These are phyloP conservation scores for Luvunga scandens DNA, from an alignment of 345 rosid species.

Conservation along the genomic window DNA sequence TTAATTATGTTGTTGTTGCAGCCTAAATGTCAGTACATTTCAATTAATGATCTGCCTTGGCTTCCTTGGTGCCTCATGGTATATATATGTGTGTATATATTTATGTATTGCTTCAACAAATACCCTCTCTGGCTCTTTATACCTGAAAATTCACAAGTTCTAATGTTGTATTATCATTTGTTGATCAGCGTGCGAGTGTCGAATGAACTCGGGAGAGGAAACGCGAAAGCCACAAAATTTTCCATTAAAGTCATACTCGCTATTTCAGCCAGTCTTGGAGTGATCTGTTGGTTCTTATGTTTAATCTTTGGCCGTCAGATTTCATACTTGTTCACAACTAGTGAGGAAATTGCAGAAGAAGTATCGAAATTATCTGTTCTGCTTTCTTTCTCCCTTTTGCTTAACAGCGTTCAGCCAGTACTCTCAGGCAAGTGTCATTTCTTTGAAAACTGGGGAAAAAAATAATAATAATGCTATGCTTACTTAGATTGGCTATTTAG, in stretches of 20 bases:
- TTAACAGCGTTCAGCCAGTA: constrained; percentile 68
- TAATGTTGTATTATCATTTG: neutral
- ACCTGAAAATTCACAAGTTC: no score
- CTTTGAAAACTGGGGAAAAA: no score
- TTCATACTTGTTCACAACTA: constrained; percentile 38
- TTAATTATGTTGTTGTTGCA: constrained; percentile 18
- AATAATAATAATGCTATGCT: no score
- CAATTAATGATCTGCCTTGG: constrained; percentile 57
- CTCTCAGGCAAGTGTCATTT: constrained; percentile 36
- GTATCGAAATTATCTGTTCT: constrained; percentile 48
- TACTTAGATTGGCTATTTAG: no score
- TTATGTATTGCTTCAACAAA: no score
- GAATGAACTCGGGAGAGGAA: constrained; percentile 65
- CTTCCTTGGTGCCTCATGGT: constrained; percentile 57
- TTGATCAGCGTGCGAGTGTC: constrained; percentile 52
- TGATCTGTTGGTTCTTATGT: constrained; percentile 36
- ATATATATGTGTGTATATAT: constrained; percentile 22
- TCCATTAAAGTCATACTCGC: constrained; percentile 43
- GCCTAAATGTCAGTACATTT: constrained; percentile 44
- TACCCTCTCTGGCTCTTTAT: no score
- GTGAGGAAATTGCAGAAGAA: constrained; percentile 37
- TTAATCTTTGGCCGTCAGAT: constrained; percentile 38
- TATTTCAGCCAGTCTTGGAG: constrained; percentile 37
- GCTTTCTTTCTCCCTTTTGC: constrained; percentile 56
- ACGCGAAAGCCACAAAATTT: constrained; percentile 48